Percentiles rank a stretch among this genome's conserved stretches.
Conservation (phyloP, 73 alveolate species). For the Symbiodinium pilosum region DNA sequence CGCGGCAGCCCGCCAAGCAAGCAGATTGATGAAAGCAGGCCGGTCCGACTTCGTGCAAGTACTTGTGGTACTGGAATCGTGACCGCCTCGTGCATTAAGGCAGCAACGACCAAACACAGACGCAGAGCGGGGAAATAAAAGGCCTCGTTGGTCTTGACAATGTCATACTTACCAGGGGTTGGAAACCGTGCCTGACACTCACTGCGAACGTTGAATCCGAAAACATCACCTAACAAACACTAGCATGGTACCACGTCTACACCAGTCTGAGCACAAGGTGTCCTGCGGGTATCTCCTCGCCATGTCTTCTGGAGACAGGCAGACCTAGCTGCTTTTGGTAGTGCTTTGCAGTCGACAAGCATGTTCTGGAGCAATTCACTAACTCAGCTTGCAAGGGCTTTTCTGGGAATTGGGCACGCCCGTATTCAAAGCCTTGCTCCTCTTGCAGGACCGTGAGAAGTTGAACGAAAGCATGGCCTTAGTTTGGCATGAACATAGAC, state of each 20-base stretch:
- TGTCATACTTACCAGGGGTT: constrained; percentile 53
- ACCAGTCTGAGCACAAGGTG: background rate
- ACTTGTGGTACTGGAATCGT: background rate
- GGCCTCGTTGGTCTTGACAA: background rate
- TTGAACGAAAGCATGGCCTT: constrained; percentile 79
- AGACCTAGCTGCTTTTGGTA: constrained; percentile 9
- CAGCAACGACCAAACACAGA: background rate
- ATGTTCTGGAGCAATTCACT: background rate
- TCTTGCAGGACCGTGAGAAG: constrained; percentile 54
- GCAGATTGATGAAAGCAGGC: no score
- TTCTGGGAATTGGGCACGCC: background rate
- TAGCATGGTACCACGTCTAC: background rate
- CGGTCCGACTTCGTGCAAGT: no score
- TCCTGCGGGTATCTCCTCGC: background rate
- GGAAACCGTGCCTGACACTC: constrained; percentile 46
- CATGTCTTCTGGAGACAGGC: background rate
- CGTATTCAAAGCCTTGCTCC: constrained; percentile 27
- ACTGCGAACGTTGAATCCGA: background rate
- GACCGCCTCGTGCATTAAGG: background rate
- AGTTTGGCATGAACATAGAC: background rate
- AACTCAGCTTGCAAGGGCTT: background rate
- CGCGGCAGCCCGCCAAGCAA: no score
- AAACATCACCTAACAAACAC: background rate
- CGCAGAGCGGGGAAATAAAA: background rate
- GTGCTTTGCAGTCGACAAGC: background rate